Percentiles rank a stretch among this genome's conserved stretches.
Conservation (phyloP, 148 eudicot species). For the Vaccinium myrtillus region DNA sequence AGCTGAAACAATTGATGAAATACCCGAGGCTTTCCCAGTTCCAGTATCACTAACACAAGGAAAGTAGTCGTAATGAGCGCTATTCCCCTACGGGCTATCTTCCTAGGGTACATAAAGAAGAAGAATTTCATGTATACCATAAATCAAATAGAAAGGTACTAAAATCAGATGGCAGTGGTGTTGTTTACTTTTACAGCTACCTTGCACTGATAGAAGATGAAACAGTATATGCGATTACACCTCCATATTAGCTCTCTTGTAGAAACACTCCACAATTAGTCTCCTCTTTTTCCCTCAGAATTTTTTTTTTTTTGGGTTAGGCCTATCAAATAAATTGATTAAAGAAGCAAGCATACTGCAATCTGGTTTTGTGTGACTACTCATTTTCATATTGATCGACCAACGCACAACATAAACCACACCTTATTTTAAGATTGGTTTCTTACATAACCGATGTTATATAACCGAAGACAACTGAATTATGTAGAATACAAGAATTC, state of each 20-base stretch:
- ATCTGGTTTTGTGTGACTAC: not conserved
- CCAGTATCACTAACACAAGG: too few relatives aligned
- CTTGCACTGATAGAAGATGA: slow-evolving; percentile 18
- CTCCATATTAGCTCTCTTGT: slow-evolving; percentile 19
- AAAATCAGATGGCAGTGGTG: not conserved
- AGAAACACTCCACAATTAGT: slow-evolving; percentile 12
- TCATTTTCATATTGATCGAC: not conserved
- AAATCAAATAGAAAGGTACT: not conserved
- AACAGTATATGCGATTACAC: slow-evolving; percentile 22
- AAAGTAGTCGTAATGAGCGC: too few relatives aligned
- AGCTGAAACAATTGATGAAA: too few relatives aligned
- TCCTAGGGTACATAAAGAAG: not conserved
- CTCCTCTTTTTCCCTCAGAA: slow-evolving; percentile 16
- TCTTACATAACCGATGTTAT: not conserved
- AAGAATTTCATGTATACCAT: not conserved
- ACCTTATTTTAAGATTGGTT: not conserved
- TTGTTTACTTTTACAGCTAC: not conserved
- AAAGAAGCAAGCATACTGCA: not conserved
- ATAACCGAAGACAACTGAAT: not conserved
- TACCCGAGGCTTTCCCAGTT: too few relatives aligned
- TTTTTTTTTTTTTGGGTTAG: not conserved
- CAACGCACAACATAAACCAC: not conserved
- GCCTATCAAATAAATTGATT: not conserved
- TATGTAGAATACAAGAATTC: not conserved
- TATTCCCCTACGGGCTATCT: too few relatives aligned